phyloP scores from a whole-genome alignment of 1,139 yeast species.

The Ogataea hybrid region DNA sequence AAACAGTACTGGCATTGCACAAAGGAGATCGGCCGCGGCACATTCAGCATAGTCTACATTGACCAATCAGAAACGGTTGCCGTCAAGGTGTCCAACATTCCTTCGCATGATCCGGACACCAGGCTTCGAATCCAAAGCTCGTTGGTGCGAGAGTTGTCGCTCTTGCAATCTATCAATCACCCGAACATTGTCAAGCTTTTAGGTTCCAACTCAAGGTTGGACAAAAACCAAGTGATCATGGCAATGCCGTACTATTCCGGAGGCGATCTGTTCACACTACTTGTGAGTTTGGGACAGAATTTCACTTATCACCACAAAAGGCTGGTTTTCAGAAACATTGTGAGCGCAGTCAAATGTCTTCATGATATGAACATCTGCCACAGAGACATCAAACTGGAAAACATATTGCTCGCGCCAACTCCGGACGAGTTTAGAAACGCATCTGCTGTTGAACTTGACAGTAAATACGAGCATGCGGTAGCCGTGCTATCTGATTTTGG shows the following conservation, averaged over 20 bases:
- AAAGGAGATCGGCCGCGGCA: constrained; percentile 53
- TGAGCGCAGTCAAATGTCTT: constrained; percentile 67
- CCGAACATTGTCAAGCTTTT: constrained; percentile 43
- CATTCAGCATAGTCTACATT: constrained; percentile 51
- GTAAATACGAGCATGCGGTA: constrained; percentile 36
- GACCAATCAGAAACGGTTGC: constrained; percentile 32
- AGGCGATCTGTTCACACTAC: constrained; percentile 75
- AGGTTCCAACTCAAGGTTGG: constrained; percentile 34
- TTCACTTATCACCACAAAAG: constrained; percentile 48
- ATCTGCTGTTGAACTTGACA: constrained; percentile 5
- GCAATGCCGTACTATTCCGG: constrained; percentile 78
- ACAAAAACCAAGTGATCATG: constrained; percentile 44
- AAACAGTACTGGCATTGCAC: constrained; percentile 33
- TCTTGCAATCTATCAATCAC: constrained; percentile 45
- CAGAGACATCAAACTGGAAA: constrained; percentile 86
- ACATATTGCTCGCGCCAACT: constrained; percentile 49
- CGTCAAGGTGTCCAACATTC: constrained; percentile 38
- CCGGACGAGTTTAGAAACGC: constrained; percentile 1
- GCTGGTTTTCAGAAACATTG: constrained; percentile 66
- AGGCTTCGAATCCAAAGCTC: constrained; percentile 64
- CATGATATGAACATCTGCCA: constrained; percentile 72
- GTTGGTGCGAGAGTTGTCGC: constrained; percentile 69
- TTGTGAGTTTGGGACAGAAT: constrained; percentile 40
- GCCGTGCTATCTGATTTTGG: constrained; percentile 87
- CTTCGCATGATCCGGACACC: constrained; percentile 33